Base-by-base conservation (phyloP, 495 filamentous ascomycete species). In the Xylaria longipes region DNA sequence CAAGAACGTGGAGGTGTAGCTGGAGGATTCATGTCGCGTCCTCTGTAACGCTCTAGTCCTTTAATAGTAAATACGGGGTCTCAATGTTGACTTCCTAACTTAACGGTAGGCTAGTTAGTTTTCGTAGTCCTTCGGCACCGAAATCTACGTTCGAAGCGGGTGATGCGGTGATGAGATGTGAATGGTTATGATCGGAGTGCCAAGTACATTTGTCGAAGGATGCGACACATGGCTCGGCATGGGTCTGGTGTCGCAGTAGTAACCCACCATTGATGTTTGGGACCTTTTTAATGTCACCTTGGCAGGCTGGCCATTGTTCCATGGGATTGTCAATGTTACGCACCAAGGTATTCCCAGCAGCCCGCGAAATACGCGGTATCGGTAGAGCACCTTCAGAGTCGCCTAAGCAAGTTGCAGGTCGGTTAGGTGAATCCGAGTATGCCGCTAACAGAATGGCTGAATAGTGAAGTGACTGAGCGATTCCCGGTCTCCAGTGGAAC, bases 281-380 rank as follows among this genome's bases (percentile, higher is more conserved):
- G 68, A 70, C 68, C 68, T 70, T 70, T 70, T 70, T 15, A 54
- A 70, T 70, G 68, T 45, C 46, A 70, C 68, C 68, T 41, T 70
- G 5, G 46, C 57, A 64, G 11, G 14, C 27, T 62, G 57, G 41
- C 9, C 20, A 5, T 43, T 43, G 65, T 15, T 35, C 37, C 31
- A 6, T 27, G 35, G 45, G 41, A 50, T 46, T 25, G 61, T 29
- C 61, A 48, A 31, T 64, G 61, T 15, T 31, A 64, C 45, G 45
- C 46, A 37, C 45, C 43, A 52, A 37, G 6, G 15, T 66, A 46
- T 33, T 27, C 33, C 54, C 27, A 17, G 20, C 56, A 14, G 15
- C 3, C 20, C 22, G 20, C 57, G 17, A 33, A 35, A 50, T 22
- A 2, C 17, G 46, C 1, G 9, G n/a, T 58, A 35, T 33, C 20